Percentiles rank a stretch among this genome's conserved stretches.
Conservation (phyloP, 257 asterid species). For the Solanum phureja region DNA sequence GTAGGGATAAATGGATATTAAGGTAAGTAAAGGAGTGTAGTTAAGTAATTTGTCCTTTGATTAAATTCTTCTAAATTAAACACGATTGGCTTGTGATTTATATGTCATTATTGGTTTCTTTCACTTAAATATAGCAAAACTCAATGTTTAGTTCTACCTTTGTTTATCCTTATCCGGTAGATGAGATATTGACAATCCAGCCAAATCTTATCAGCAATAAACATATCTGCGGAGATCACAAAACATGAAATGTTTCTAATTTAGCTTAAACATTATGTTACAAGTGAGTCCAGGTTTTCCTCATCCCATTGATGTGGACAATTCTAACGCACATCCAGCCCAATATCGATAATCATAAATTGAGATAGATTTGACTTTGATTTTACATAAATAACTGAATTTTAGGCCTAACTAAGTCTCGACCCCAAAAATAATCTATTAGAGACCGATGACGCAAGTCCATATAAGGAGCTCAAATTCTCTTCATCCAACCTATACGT, state of each 20-base stretch:
- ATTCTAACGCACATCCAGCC: neutral
- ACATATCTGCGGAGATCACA: neutral
- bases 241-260: neutral
- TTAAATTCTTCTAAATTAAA: too few relatives aligned
- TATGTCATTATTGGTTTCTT: neutral
- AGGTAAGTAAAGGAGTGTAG: too few relatives aligned
- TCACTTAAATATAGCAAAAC: neutral
- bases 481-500: neutral
- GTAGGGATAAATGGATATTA: too few relatives aligned
- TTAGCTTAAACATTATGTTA: neutral
- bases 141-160: neutral
- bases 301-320: neutral
- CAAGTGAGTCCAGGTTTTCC: neutral
- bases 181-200: neutral
- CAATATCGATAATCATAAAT: too few relatives aligned
- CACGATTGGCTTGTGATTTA: neutral
- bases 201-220: neutral
- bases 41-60: too few relatives aligned
- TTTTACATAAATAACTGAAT: neutral
- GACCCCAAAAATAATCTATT: too few relatives aligned
- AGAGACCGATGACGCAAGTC: too few relatives aligned
- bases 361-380: neutral
- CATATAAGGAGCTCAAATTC: neutral
- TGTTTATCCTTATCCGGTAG: neutral
- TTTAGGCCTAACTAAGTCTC: neutral